Conservation (phyloP, 371 early-diverging fungal genomes). For the Mucor piriformis region DNA sequence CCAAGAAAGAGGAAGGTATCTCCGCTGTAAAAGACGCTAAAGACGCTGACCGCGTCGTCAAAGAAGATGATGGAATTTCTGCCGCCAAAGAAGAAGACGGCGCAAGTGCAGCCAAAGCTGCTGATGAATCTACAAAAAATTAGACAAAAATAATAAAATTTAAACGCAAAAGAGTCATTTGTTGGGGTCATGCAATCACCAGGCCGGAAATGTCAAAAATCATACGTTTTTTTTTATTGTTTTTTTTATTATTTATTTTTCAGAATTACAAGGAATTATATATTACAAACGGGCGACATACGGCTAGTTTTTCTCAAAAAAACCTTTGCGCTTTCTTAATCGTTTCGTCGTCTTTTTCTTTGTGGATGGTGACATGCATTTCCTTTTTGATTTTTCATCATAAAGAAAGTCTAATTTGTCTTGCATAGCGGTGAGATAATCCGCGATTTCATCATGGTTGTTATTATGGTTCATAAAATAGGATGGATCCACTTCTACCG, state of each 20-base stretch:
- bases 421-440: constrained; percentile 35
- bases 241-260: no score
- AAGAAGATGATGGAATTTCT: constrained; percentile 12
- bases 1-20: constrained; percentile 21
- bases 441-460: constrained; percentile 28
- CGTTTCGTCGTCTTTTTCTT: constrained; percentile 17
- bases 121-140: background rate
- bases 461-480: constrained; percentile 28
- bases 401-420: constrained; percentile 26
- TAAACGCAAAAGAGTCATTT: background rate
- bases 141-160: background rate
- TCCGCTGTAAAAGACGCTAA: constrained; percentile 16
- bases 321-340: constrained; percentile 26
- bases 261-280: background rate
- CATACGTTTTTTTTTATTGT: constrained; percentile 23
- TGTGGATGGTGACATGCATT: background rate
- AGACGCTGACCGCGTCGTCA: constrained; percentile 8
- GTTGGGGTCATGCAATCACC: background rate
- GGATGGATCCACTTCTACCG: constrained; percentile 27
- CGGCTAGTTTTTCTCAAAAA: constrained; percentile 27
- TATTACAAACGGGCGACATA: background rate
- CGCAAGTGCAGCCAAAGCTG: constrained; percentile 13
- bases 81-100: constrained; percentile 26
- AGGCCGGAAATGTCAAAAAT: constrained; percentile 16
- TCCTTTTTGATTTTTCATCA: constrained; percentile 11